These are phyloP conservation scores for Aspergillus leporis DNA, from an alignment of 495 filamentous ascomycete genomes.

Conservation along the genomic window DNA sequence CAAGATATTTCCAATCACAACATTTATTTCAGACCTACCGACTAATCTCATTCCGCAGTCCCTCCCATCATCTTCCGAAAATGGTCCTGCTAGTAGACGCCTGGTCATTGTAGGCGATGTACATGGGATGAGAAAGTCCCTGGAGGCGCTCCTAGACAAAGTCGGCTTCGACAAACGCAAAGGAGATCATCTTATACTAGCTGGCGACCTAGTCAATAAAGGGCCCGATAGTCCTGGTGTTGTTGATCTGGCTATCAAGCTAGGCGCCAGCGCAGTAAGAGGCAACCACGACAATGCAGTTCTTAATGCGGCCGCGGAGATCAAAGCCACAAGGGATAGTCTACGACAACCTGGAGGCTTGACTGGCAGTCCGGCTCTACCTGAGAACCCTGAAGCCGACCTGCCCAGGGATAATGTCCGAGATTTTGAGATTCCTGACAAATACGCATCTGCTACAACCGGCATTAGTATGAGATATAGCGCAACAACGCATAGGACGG, in stretches of 20 bases:
- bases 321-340: constrained; percentile 4
- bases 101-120: constrained; percentile 84
- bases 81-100: constrained; percentile 24
- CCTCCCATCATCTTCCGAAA: not conserved
- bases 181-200: constrained; percentile 76
- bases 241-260: constrained; percentile 62
- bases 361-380: not conserved
- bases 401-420: not conserved
- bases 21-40: constrained; percentile 25
- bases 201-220: constrained; percentile 82
- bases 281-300: constrained; percentile 87
- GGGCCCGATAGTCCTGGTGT: constrained; percentile 81
- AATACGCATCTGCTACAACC: not conserved
- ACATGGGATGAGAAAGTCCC: constrained; percentile 70
- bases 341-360: not conserved
- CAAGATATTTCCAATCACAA: constrained; percentile 23
- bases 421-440: not conserved
- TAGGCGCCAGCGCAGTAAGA: constrained; percentile 70
- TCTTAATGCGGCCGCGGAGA: constrained; percentile 36
- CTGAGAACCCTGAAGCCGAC: not conserved
- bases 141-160: constrained; percentile 65
- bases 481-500: constrained; percentile 16
- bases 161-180: constrained; percentile 56
- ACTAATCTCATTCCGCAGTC: constrained; percentile 12
- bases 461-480: constrained; percentile 4